These are phyloP conservation scores for Biscogniauxia marginata DNA, from an alignment of 2,329 filamentous ascomycete species.

Conservation along the genomic window DNA sequence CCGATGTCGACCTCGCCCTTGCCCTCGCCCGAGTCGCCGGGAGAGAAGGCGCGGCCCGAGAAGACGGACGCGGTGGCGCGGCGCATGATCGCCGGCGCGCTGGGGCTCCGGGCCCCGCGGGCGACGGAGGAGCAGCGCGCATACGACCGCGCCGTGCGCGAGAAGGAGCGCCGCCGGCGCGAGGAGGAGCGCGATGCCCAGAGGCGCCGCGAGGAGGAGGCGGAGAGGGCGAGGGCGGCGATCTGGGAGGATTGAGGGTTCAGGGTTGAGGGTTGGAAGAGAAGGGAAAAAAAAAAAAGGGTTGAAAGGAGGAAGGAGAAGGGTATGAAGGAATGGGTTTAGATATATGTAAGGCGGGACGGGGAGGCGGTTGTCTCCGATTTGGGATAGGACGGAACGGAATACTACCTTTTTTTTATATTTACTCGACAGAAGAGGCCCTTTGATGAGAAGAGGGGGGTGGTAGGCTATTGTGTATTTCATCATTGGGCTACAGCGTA, in stretches of 20 bases:
- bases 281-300: not conserved
- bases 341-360: too few species aligned
- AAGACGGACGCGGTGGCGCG: slow-evolving; percentile 92
- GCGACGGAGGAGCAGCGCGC: slow-evolving; percentile 85
- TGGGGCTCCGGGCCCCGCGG: slow-evolving; percentile 78
- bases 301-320: too few species aligned
- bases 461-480: too few species aligned
- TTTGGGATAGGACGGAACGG: too few species aligned
- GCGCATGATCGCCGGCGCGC: slow-evolving; percentile 82
- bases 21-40: slow-evolving; percentile 6
- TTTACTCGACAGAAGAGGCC: too few species aligned
- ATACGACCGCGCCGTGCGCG: slow-evolving; percentile 77
- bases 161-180: slow-evolving; percentile 77
- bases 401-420: too few species aligned
- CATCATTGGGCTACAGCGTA: too few species aligned
- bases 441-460: too few species aligned
- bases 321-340: too few species aligned
- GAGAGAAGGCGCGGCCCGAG: slow-evolving; percentile 54
- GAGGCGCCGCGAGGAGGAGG: slow-evolving; percentile 58
- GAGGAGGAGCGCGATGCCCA: slow-evolving; percentile 70
- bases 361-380: too few species aligned
- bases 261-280: not conserved
- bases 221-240: slow-evolving; percentile 75
- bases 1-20: not conserved
- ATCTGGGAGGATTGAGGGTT: slow-evolving; percentile 72